Conservation (phyloP, 164 flowering plant genomes). For the Liquidambar formosana region DNA sequence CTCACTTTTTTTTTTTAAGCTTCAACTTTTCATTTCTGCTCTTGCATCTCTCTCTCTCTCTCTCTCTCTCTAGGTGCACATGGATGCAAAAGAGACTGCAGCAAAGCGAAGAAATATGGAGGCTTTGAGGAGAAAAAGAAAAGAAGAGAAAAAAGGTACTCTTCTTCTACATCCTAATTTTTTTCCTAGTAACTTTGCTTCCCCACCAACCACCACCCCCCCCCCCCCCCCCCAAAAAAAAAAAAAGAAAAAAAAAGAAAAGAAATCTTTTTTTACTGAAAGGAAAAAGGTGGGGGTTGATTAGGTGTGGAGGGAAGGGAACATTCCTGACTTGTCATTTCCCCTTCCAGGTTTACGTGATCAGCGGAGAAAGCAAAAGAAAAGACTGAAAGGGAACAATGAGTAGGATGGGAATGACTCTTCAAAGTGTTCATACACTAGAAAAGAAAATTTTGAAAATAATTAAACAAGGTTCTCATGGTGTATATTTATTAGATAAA, state of each 20-base stretch:
- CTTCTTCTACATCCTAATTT: not conserved
- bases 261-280: too few species aligned
- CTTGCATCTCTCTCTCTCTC: slow-evolving; percentile 3
- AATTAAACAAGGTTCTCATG: too few species aligned
- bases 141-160: slow-evolving; percentile 69
- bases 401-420: slow-evolving; percentile 3
- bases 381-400: slow-evolving; percentile 26
- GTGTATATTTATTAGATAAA: too few species aligned
- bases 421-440: too few species aligned
- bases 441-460: too few species aligned
- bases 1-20: not conserved
- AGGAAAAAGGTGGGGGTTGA: not conserved
- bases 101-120: slow-evolving; percentile 42
- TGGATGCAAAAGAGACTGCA: slow-evolving; percentile 49
- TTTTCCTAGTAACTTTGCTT: not conserved
- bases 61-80: slow-evolving; percentile 36
- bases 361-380: slow-evolving; percentile 58
- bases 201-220: too few species aligned
- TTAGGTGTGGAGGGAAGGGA: not conserved
- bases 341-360: slow-evolving; percentile 51
- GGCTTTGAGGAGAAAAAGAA: slow-evolving; percentile 47
- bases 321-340: not conserved
- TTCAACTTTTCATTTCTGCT: not conserved
- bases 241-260: slow-evolving; percentile 13
- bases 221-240: too few species aligned